Conservation (phyloP, 1,284 basidiomycete genomes). For the Cryptococcus sp. region DNA sequence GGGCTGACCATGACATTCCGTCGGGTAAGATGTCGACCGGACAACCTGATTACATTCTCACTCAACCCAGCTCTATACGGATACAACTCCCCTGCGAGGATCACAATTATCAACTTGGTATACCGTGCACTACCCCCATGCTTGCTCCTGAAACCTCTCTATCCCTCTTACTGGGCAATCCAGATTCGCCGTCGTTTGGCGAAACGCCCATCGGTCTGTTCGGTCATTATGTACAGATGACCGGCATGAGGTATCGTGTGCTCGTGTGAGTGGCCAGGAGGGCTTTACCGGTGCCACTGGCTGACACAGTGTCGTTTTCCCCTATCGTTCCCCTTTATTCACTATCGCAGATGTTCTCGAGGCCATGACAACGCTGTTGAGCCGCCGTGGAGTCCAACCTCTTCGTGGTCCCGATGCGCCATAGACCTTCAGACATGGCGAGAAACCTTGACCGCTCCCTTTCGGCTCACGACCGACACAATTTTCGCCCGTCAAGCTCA, state of each 20-base stretch:
- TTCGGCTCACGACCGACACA: conserved; percentile 21
- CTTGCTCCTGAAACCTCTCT: background rate
- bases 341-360: no score
- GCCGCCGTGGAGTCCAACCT: no score
- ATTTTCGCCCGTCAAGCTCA: conserved; percentile 23
- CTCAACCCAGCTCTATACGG: background rate
- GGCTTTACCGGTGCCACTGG: no score
- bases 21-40: conserved; percentile 9
- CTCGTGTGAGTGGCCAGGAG: conserved; percentile 8
- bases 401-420: no score
- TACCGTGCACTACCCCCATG: conserved; percentile 2
- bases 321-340: background rate
- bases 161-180: no score
- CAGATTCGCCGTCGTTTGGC: background rate
- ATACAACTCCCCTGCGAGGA: conserved; percentile 6
- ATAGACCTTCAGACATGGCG: conserved; percentile 7
- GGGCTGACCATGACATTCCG: no score
- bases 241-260: conserved; percentile 17
- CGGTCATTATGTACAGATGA: conserved; percentile 18
- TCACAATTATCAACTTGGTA: background rate
- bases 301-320: no score
- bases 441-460: conserved; percentile 14
- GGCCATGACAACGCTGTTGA: no score
- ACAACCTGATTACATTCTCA: conserved; percentile 15
- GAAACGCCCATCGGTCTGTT: conserved; percentile 16